Evolutionary conservation across 140 eudicot genomes (phyloP).

Genomic region (Stevia rebaudiana): DNA sequence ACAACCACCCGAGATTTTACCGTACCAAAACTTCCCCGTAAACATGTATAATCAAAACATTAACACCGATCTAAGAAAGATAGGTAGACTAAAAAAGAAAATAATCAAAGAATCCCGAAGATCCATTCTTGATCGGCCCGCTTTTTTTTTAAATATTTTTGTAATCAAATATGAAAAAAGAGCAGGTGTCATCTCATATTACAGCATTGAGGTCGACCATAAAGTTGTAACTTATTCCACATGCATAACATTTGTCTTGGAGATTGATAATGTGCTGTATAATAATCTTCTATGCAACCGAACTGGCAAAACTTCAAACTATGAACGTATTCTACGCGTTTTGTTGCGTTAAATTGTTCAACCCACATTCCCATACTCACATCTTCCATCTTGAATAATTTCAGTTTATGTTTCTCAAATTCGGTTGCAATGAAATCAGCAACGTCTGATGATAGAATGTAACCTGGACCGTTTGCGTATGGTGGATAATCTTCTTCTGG

Average conservation of each 20-base stretch:
- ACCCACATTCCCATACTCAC: constrained; percentile 99
- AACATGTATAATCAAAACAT: constrained; percentile 16
- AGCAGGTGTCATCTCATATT: constrained; percentile 74
- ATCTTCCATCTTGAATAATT: constrained; percentile 97
- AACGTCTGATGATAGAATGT: constrained; percentile 79
- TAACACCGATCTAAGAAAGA: constrained; percentile 27
- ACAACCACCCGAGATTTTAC: constrained; percentile 22
- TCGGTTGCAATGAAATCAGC: constrained; percentile 62
- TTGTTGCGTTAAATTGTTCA: constrained; percentile 59
- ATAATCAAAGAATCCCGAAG: constrained; percentile 39
- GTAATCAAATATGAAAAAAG: background rate
- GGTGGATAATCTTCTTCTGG: constrained; percentile 95
- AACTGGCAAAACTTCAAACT: constrained; percentile 92
- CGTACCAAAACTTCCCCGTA: constrained; percentile 33
- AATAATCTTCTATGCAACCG: constrained; percentile 84
- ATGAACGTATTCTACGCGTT: constrained; percentile 69
- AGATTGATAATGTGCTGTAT: constrained; percentile 91
- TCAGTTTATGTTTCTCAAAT: constrained; percentile 73
- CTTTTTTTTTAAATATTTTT: background rate
- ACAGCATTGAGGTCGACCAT: constrained; percentile 76
- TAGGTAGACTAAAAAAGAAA: constrained; percentile 21
- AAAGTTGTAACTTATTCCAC: constrained; percentile 70
- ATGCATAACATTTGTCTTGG: constrained; percentile 92
- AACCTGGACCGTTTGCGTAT: constrained; percentile 94
- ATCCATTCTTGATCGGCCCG: constrained; percentile 27